These are phyloP conservation scores for Lachancea mirantina DNA, from an alignment of 805 yeast genomes.

Conservation along the genomic window DNA sequence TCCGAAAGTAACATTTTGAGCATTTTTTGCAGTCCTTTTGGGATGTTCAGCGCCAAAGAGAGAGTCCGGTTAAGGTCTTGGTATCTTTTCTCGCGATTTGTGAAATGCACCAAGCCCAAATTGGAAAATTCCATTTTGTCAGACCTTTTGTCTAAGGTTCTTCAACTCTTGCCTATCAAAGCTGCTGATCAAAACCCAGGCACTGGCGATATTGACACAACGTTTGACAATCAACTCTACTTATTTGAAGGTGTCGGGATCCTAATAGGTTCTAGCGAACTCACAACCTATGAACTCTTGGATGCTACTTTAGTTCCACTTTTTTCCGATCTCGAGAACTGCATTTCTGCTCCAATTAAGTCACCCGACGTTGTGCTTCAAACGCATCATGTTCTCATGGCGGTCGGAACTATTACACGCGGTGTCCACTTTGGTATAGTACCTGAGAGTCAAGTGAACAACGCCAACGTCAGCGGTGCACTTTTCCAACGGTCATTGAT, in stretches of 20 bases:
- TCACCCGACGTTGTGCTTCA: slow-evolving; percentile 50
- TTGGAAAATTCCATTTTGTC: slow-evolving; percentile 45
- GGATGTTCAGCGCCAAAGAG: slow-evolving; percentile 66
- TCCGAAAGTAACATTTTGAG: slow-evolving; percentile 58
- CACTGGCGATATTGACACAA: slow-evolving; percentile 44
- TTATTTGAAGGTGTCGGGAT: slow-evolving; percentile 83
- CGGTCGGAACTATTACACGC: slow-evolving; percentile 82
- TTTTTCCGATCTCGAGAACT: slow-evolving; percentile 60
- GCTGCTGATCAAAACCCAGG: slow-evolving; percentile 32
- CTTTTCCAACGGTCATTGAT: slow-evolving; percentile 29
- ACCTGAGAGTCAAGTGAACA: slow-evolving; percentile 35
- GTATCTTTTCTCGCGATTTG: slow-evolving; percentile 80
- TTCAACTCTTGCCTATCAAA: slow-evolving; percentile 53
- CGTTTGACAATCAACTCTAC: slow-evolving; percentile 72
- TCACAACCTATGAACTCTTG: slow-evolving; percentile 38
- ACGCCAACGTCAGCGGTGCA: slow-evolving; percentile 28
- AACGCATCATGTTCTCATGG: slow-evolving; percentile 80
- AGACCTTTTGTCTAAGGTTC: slow-evolving; percentile 55
- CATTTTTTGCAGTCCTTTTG: slow-evolving; percentile 71
- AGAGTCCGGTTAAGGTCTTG: slow-evolving; percentile 81
- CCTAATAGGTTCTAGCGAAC: slow-evolving; percentile 48
- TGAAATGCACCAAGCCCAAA: slow-evolving; percentile 66
- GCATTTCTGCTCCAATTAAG: slow-evolving; percentile 42
- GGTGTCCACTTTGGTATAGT: slow-evolving; percentile 58
- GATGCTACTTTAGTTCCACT: slow-evolving; percentile 70